Base-by-base conservation (phyloP, 1,139 yeast species). In the Taphrina pruni region DNA sequence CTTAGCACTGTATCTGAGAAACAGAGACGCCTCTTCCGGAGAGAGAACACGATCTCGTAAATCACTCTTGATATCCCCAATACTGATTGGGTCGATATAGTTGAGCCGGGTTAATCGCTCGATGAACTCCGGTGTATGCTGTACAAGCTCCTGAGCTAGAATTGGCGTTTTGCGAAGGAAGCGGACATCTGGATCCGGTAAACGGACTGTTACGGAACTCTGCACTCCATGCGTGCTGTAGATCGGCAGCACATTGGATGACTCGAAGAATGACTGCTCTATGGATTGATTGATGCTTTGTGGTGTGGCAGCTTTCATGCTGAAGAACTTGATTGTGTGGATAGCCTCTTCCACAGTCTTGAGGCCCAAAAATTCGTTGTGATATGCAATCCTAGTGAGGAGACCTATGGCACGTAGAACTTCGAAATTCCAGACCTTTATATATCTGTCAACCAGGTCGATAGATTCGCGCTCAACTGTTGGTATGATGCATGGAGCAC, bases 391-490 rank as follows among this genome's bases (percentile, higher is more conserved):
- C 9, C 83, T 73, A 8, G 79, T 73, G 55, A 81, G 71, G 6
- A 79, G 73, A 2, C 83, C 83, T 11, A 80, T 78, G 76, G 78
- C 77, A 60, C 76, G 77, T 14, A 80, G 76, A 76, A 80, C 76
- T 67, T 80, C 79, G 52, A 75, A 73, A 71, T 80, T 80, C 83
- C 83, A 80, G 67, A 78, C 80, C 69, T 78, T 79, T 32, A 80
- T 82, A 68, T 76, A 77, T 9, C 77, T 75, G 68, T 80, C 80
- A 1, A 82, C 79, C 78, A 81, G 78, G 72, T 80, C 83, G 2
- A 80, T 77, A 1, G 81, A 81, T 0, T 83, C 80, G 6, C 83
- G 76, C 70, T 80, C 83, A 81, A 80, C 80, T 1, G 83, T 81
- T 0, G 83, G 83, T 26, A 80, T 79, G 2, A 80, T 73, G 71